Evolutionary conservation across 2,329 filamentous ascomycete species (phyloP).

Genomic region (Stachybotrys echinatus): DNA sequence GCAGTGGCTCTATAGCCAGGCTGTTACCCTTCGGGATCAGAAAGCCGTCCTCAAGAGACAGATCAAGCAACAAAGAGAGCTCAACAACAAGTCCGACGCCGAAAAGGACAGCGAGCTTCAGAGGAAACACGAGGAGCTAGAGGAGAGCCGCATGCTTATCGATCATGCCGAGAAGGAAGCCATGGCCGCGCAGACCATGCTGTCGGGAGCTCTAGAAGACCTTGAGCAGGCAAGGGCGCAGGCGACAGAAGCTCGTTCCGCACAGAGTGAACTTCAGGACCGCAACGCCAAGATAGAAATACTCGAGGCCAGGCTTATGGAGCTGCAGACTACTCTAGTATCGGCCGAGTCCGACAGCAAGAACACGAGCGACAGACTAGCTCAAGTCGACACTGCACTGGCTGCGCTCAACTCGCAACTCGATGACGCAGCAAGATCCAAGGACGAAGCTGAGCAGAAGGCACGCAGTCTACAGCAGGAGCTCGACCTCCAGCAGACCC

Average conservation of each 20-base stretch:
- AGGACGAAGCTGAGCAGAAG: slow-evolving; percentile 19
- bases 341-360: slow-evolving; percentile 31
- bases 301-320: slow-evolving; percentile 25
- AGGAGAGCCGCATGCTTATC: slow-evolving; percentile 31
- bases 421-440: slow-evolving; percentile 20
- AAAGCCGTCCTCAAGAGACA: slow-evolving; percentile 85
- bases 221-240: slow-evolving; percentile 32
- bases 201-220: slow-evolving; percentile 41
- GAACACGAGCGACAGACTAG: slow-evolving; percentile 26
- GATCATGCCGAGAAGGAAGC: slow-evolving; percentile 31
- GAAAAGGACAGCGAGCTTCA: slow-evolving; percentile 62
- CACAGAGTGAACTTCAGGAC: slow-evolving; percentile 22
- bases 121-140: slow-evolving; percentile 51
- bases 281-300: slow-evolving; percentile 32
- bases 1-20: slow-evolving; percentile 70
- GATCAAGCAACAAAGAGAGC: slow-evolving; percentile 89
- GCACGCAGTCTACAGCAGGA: slow-evolving; percentile 18
- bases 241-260: slow-evolving; percentile 14
- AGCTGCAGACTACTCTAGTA: slow-evolving; percentile 4
- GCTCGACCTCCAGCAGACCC: slow-evolving; percentile 10
- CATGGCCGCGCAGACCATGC: slow-evolving; percentile 38
- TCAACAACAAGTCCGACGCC: slow-evolving; percentile 81
- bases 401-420: slow-evolving; percentile 20
- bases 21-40: slow-evolving; percentile 77
- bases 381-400: slow-evolving; percentile 22